phyloP scores from a whole-genome alignment of 805 yeast genomes.

The Cephaloascus albidus region DNA sequence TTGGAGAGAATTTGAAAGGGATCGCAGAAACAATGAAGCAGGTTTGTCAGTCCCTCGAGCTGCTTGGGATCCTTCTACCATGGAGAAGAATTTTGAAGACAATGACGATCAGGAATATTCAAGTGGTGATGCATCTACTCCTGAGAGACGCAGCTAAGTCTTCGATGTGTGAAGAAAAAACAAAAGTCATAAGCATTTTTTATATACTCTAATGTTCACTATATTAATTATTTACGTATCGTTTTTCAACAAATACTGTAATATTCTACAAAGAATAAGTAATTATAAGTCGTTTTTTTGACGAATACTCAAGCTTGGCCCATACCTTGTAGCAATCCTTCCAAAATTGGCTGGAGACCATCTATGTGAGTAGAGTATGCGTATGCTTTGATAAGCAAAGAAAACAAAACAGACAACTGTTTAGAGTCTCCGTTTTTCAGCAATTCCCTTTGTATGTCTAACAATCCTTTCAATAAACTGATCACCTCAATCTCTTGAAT shows the following conservation, averaged over 20 bases:
- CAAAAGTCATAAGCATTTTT: too few species aligned
- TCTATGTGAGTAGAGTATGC: background rate
- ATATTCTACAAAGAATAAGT: too few species aligned
- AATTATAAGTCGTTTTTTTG: too few species aligned
- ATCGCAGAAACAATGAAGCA: conserved; percentile 25
- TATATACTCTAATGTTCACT: too few species aligned
- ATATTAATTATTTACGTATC: too few species aligned
- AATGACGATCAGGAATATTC: background rate
- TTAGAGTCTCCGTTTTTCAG: background rate
- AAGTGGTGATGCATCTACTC: background rate
- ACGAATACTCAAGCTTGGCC: background rate
- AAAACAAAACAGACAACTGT: conserved; percentile 3
- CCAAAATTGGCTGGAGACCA: background rate
- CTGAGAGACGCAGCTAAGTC: too few species aligned
- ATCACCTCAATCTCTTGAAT: conserved; percentile 58
- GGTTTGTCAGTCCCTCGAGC: conserved; percentile 28
- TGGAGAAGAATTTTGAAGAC: conserved; percentile 1
- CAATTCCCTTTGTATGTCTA: background rate
- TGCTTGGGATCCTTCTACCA: conserved; percentile 32
- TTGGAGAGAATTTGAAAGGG: conserved; percentile 91
- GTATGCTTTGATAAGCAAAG: conserved; percentile 3
- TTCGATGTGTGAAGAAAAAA: too few species aligned
- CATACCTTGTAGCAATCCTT: background rate
- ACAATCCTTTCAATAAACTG: conserved; percentile 33
- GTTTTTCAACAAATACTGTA: too few species aligned